Base-by-base conservation (phyloP, 2,329 filamentous ascomycete species). In the Curvularia eragrostidis region DNA sequence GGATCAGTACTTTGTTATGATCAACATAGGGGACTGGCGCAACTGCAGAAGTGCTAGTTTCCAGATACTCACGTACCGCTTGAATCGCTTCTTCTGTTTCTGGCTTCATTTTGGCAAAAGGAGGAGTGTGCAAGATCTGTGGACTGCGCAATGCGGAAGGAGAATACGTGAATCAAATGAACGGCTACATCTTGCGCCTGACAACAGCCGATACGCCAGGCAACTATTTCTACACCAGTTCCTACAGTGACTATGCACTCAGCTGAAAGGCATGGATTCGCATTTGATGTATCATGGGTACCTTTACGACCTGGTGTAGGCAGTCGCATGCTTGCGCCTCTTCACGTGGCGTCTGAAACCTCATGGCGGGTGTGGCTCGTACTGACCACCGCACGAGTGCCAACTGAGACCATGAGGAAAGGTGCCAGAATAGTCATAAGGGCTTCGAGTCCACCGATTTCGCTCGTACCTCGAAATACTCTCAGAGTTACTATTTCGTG, bases 61-160 rank as follows among this genome's bases (percentile, higher is more conserved):
- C 18, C 21, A 12, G 18, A 13, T 7, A 10, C n/a, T 38, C 10
- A 18, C 62, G 50, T 58, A 66, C 64, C 15, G 58, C 48, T 44
- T 65, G 53, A 10, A 66, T 48, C 3, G 60, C 56, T 44, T 62
- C 61, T 48, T 65, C 62, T 5, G 62, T 49, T 58, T 65, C 62
- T 46, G 58, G 59, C 42, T 63, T 63, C 64, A 66, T 66, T 18
- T 48, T 52, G 54, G 15, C 23, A 19, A n/a, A 24, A 36, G 34
- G 9, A 36, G 26, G 26, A 43, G n/a, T 18, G 19, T 57, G 15
- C 15, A 41, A 38, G 24, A 24, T 36, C 9, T 36, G 12, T 10
- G 18, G 42, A 9, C 18, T 56, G 39, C 1, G n/a, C 19, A 19
- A 18, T 26, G 36, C 10, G 47, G 23, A 41, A 23, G 23, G 32